Evolutionary conservation across 345 rosid genomes (phyloP).

Genomic region (Aegle marmelos): DNA sequence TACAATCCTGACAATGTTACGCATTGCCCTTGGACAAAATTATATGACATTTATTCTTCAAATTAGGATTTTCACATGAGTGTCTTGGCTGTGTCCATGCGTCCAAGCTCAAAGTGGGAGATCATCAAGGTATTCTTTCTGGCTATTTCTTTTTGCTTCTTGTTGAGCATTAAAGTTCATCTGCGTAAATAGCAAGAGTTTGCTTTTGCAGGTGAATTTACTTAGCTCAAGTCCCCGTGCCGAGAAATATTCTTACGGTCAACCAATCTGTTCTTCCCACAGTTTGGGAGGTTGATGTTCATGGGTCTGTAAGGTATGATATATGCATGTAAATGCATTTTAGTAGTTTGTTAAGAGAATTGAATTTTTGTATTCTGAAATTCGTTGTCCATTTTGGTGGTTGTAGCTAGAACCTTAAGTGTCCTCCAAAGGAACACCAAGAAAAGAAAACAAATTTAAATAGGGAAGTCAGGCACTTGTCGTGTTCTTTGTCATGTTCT

Average conservation of each 20-base stretch:
- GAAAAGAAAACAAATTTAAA: no score
- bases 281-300: constrained; percentile 38
- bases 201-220: constrained; percentile 43
- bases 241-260: constrained; percentile 20
- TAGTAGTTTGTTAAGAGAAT: neutral
- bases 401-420: neutral
- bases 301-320: neutral
- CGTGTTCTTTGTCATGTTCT: no score
- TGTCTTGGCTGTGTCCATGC: constrained; percentile 30
- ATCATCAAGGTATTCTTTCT: constrained; percentile 37
- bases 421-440: no score
- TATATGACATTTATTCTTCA: neutral
- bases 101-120: constrained; percentile 36
- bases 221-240: constrained; percentile 28
- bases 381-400: neutral
- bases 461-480: no score
- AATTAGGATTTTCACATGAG: constrained; percentile 55
- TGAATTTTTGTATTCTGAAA: neutral
- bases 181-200: neutral
- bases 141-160: neutral
- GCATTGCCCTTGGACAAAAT: neutral
- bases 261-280: constrained; percentile 19
- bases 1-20: neutral
- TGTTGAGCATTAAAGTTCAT: neutral
- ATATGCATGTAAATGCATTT: neutral